Evolutionary conservation across 331 rosid genomes (phyloP).

Genomic region (Rhamnella rubrinervis): DNA sequence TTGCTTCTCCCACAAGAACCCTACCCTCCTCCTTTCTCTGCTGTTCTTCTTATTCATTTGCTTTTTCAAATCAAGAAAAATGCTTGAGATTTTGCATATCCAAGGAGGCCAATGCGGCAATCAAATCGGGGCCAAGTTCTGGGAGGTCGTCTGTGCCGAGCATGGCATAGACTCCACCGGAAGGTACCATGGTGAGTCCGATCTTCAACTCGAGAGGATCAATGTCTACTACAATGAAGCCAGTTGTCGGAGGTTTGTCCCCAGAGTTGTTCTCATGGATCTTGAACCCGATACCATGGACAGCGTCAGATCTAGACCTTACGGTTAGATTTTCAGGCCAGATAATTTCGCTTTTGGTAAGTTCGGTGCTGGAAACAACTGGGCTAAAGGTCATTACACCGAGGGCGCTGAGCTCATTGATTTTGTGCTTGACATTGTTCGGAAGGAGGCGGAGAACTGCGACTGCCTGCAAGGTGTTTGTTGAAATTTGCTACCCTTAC

Average conservation of each 20-base stretch:
- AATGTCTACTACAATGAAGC: conserved; percentile 72
- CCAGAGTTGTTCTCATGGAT: conserved; percentile 77
- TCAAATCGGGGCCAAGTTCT: conserved; percentile 69
- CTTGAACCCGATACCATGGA: conserved; percentile 79
- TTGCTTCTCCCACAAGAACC: neutral
- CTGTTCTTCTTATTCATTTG: neutral
- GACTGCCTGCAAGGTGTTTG: conserved; percentile 62
- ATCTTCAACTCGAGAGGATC: conserved; percentile 58
- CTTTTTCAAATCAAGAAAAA: conserved; percentile 9
- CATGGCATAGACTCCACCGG: conserved; percentile 70
- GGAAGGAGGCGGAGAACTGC: conserved; percentile 67
- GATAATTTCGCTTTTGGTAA: conserved; percentile 61
- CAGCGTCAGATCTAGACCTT: conserved; percentile 51
- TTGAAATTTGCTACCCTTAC: neutral
- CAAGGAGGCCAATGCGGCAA: conserved; percentile 71
- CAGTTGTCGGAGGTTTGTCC: conserved; percentile 52
- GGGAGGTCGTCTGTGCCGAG: conserved; percentile 70
- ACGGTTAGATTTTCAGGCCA: conserved; percentile 57
- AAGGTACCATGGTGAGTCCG: conserved; percentile 44
- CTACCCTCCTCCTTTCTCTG: neutral
- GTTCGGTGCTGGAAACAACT: conserved; percentile 66
- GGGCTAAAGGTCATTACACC: conserved; percentile 69
- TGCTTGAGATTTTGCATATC: conserved; percentile 68
- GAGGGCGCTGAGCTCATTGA: conserved; percentile 71
- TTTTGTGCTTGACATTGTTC: conserved; percentile 64